Conservation (phyloP, 2,329 filamentous ascomycete genomes). For the Diaporthe citrichinensis region DNA sequence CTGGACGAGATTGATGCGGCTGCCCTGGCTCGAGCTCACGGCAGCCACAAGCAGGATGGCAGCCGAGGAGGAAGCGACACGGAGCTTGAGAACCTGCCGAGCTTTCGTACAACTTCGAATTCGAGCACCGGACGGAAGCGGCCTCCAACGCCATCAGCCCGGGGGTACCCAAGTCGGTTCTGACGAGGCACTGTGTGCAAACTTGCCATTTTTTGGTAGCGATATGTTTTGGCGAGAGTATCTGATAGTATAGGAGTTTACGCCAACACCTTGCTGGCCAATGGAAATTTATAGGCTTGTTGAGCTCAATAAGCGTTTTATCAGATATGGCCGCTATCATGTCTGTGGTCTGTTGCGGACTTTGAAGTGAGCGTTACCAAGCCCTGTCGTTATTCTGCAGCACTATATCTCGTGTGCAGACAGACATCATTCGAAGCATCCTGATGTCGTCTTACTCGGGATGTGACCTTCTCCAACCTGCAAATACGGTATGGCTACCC, state of each 20-base stretch:
- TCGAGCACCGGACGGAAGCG: background rate
- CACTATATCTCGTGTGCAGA: background rate
- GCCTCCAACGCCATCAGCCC: constrained; percentile 21
- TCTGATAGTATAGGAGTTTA: background rate
- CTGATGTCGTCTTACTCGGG: background rate
- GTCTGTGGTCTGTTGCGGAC: background rate
- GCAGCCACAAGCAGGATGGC: constrained; percentile 33
- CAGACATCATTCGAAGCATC: background rate
- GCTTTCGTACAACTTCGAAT: constrained; percentile 12
- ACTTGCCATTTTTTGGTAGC: background rate
- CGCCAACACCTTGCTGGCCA: background rate
- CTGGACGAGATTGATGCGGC: constrained; percentile 47
- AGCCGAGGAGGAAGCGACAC: constrained; percentile 45
- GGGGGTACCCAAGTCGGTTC: background rate
- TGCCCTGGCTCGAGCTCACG: constrained; percentile 42
- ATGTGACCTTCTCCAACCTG: background rate
- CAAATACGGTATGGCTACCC: background rate
- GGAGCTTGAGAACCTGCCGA: constrained; percentile 49
- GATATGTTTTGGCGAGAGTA: background rate
- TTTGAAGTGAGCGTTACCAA: background rate
- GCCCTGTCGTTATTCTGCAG: background rate
- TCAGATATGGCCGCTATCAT: background rate
- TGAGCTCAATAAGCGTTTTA: background rate
- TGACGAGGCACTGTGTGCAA: background rate
- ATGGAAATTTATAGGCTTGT: background rate